A percentile compares a stretch with the other conserved stretches of the same genome.
phyloP scores from a whole-genome alignment of 352 stramenopile species.

The Globisporangium barbulae region DNA sequence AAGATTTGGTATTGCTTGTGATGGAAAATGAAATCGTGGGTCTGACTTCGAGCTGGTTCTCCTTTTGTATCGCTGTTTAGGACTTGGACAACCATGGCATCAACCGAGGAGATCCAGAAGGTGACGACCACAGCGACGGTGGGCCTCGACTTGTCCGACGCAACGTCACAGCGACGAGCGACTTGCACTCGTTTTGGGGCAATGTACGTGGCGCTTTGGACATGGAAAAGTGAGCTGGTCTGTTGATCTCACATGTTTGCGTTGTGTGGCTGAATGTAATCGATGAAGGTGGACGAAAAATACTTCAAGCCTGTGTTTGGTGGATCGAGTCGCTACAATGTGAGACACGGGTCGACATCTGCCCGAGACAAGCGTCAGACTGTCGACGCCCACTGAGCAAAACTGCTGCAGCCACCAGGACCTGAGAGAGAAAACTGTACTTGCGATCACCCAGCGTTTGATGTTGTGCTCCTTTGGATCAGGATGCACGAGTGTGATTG shows the following conservation, averaged over 20 bases:
- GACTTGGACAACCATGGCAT: constrained; percentile 33
- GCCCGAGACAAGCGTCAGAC: constrained; percentile 5
- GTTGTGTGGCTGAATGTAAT: no score
- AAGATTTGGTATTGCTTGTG: background rate
- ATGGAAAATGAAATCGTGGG: background rate
- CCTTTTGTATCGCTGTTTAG: background rate
- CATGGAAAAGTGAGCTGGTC: background rate
- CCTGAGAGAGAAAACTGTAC: no score
- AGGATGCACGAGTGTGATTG: background rate
- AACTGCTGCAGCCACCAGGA: background rate
- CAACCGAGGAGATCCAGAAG: constrained; percentile 20
- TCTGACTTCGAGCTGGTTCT: constrained; percentile 6
- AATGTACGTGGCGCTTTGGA: constrained; percentile 30
- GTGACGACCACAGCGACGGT: constrained; percentile 18
- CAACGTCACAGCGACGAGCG: constrained; percentile 22
- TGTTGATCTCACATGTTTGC: background rate
- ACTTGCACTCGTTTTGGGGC: constrained; percentile 61
- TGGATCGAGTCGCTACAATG: constrained; percentile 32
- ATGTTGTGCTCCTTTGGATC: background rate
- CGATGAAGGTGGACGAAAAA: constrained; percentile 47
- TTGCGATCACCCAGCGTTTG: no score
- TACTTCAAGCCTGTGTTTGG: constrained; percentile 73
- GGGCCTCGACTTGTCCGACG: constrained; percentile 22
- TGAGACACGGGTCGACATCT: background rate
- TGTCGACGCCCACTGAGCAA: constrained; percentile 5